phyloP scores from a whole-genome alignment of 2,329 filamentous ascomycete species.

The Chaetomiaceae sp. region DNA sequence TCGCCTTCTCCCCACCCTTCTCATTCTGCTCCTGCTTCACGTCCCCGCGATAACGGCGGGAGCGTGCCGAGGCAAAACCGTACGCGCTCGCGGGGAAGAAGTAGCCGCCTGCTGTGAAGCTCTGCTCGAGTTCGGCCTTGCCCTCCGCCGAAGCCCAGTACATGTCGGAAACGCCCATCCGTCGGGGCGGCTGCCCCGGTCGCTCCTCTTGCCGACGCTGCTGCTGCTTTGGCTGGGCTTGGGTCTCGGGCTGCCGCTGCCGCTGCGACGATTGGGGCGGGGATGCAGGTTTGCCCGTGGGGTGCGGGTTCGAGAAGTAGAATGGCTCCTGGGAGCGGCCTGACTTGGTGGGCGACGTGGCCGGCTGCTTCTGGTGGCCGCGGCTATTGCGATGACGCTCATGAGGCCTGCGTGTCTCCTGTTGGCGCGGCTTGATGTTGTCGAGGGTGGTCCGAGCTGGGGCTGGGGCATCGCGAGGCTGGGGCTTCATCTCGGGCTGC shows the following conservation, averaged over 20 bases:
- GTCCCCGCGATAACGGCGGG: too few relatives aligned
- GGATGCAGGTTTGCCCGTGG: neutral
- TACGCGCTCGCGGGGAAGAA: slow-evolving; percentile 3
- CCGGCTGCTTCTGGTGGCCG: neutral
- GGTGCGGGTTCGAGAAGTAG: neutral
- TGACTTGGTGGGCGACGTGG: neutral
- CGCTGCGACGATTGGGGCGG: too few relatives aligned
- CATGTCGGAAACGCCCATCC: slow-evolving; percentile 13
- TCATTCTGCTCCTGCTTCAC: too few relatives aligned
- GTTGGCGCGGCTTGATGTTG: neutral
- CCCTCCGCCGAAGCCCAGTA: slow-evolving; percentile 9
- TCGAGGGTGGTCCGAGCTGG: too few relatives aligned
- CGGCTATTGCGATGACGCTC: neutral
- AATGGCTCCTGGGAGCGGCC: neutral
- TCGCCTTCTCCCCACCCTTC: too few relatives aligned
- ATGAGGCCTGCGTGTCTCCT: too few relatives aligned
- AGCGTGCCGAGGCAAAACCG: too few relatives aligned
- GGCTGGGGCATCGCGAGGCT: too few relatives aligned
- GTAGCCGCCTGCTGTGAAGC: neutral
- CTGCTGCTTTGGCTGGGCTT: neutral
- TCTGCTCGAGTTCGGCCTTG: neutral
- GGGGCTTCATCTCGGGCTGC: neutral
- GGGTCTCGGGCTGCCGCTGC: neutral
- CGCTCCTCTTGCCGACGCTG: neutral
- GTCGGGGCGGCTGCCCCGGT: neutral